Base-by-base conservation (phyloP, 345 rosid genomes). In the Clausena lansium region DNA sequence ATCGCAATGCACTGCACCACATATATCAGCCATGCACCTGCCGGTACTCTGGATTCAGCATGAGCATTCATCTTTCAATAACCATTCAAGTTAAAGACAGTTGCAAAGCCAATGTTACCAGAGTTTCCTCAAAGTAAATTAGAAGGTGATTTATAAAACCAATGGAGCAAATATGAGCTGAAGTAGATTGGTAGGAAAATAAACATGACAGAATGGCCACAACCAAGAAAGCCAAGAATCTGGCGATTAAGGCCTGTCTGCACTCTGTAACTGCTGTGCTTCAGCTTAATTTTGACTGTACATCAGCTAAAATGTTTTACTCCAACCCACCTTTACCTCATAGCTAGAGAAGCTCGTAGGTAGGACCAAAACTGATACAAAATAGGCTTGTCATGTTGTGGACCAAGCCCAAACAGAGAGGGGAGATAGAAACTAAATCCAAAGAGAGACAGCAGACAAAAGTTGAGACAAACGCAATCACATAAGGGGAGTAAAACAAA, bases 1-100 rank as follows among this genome's bases (percentile, higher is more conserved):
- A 83, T 93, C 94, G 81, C 94, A 90, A 81, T 91, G 93, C 85
- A 91, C 67, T 55, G 94, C 97, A 39, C 97, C 93, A 77, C 95
- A 92, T 38, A 92, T 45, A 83, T 92, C 97, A 74, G 97, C 93
- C 77, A 89, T 75, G 83, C 97, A 94, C 84, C 81, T 88, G 69
- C 91, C 78, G 32, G 76, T 86, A 87, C 90, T 91, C 98, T 93
- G 86, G 73, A 78, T 77, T 78, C 73, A 81, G 66, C 76, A 79
- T 28, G 52, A 84, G 76, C 45, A 77, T 66, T 32, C 76, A 83
- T 68, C 62, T 72, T 79, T 73, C 73, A 62, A 54, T 75, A 57
- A 73, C 61, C 45, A 76, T 24, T 66, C 39, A 64, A 71, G 17
- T 47, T 57, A 36, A 36, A 36, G 74, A 70, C 10, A 72, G 27